phyloP scores from a whole-genome alignment of 768 basidiomycete genomes.

The Mrakia blollopis region DNA sequence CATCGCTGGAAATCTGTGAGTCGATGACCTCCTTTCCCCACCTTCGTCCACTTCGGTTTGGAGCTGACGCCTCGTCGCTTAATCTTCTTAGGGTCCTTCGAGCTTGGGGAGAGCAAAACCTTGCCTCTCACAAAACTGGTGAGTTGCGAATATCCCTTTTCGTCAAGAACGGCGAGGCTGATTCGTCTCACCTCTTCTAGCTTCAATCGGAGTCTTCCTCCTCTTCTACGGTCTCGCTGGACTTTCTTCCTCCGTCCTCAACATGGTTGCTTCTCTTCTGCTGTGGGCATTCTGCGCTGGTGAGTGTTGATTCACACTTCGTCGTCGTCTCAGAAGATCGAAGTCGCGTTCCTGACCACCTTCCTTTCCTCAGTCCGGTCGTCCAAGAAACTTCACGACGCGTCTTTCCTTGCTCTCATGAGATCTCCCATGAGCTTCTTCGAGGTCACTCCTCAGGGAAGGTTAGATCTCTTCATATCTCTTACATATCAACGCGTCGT shows the following conservation, averaged over 20 bases:
- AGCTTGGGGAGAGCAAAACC: slow-evolving; percentile 76
- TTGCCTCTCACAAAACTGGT: slow-evolving; percentile 56
- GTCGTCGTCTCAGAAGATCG: background rate
- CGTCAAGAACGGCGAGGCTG: background rate
- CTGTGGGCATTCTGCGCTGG: slow-evolving; percentile 70
- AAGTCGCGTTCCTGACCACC: background rate
- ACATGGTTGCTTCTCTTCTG: slow-evolving; percentile 56
- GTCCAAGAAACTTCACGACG: slow-evolving; percentile 68
- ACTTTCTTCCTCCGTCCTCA: slow-evolving; percentile 54
- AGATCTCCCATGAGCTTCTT: slow-evolving; percentile 81
- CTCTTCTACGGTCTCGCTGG: slow-evolving; percentile 65
- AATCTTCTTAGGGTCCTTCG: slow-evolving; percentile 52
- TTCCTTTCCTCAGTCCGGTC: slow-evolving; percentile 52
- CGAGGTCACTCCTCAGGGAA: slow-evolving; percentile 63
- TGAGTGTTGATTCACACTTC: too few species aligned
- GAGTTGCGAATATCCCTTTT: background rate
- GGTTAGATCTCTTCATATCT: background rate
- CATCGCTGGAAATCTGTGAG: slow-evolving; percentile 46
- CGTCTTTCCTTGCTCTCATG: slow-evolving; percentile 58
- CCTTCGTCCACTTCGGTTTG: background rate
- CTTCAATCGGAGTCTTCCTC: slow-evolving; percentile 50
- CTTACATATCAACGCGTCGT: slow-evolving; percentile 59
- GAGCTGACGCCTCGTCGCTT: background rate
- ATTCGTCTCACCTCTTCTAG: background rate
- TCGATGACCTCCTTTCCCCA: background rate